Base-by-base conservation (phyloP, 768 basidiomycete species). In the Terana coerulea region DNA sequence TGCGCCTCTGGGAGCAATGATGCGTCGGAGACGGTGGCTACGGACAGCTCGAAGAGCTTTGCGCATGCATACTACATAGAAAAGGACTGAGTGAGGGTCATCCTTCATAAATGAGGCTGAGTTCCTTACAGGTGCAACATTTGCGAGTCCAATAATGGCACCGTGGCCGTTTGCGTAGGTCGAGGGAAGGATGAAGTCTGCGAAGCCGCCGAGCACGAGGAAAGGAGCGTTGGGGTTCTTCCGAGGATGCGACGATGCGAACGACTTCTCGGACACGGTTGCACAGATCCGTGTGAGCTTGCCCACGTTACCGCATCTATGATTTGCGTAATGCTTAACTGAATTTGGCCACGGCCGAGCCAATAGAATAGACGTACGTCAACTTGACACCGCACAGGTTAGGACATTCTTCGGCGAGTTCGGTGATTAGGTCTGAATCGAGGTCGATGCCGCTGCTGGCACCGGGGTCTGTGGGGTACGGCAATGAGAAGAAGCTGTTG, bases 381-480 rank as follows among this genome's bases (percentile, higher is more conserved):
- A 95, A 79, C 69, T 98, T 98, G 56, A 94, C 84, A 19, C 94
- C 94, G 57, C 75, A 82, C 35, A 88, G 73, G 66, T 95, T 95
- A 45, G 87, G 78, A 58, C 82, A 86, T 57, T 84, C 80, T 26
- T 65, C 65, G 10, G 91, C 93, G 41, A 97, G 77, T 58, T 91
- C 86, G 7, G 78, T 77, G 62, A 98, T 88, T 28, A 91, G 67
- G 67, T 94, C 90, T 9, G 92, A 94, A 69, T 93, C 91, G 59
- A 97, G 69, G 69, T 98, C 91, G 59, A 98, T 87, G 8, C 94
- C 93, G 4, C 88, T 89, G 52, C 86, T 80, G 3, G 91, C 92
- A 24, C 83, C 89, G 58, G 93, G 94, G 72, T 84, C 91, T 92
- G 60, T 45, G 41, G 29, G 33, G 29, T 19, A 48, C 10, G 52